A percentile compares a stretch with the other conserved stretches of the same genome.
phyloP scores from a whole-genome alignment of 2,329 filamentous ascomycete genomes.

The Sporothrix brasiliensis region DNA sequence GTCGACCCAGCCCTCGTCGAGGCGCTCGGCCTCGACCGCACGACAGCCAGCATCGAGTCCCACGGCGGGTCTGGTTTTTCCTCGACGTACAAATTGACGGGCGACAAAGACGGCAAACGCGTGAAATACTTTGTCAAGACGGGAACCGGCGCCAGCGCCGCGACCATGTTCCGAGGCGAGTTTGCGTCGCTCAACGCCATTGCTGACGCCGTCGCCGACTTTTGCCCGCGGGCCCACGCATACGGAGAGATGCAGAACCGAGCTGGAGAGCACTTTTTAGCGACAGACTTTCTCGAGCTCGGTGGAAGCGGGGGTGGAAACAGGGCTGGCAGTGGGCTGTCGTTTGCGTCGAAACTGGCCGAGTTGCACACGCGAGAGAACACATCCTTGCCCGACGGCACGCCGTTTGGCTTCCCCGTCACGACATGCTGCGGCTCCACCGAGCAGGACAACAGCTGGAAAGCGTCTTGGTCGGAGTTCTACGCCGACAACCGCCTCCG shows the following conservation, averaged over 20 bases:
- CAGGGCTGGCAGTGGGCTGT: slow-evolving; percentile 52
- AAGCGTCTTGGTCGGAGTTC: slow-evolving; percentile 78
- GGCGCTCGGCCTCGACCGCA: slow-evolving; percentile 62
- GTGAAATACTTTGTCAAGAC: slow-evolving; percentile 71
- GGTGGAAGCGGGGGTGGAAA: slow-evolving; percentile 43
- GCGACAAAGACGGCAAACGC: slow-evolving; percentile 16
- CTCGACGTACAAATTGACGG: slow-evolving; percentile 56
- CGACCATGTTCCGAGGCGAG: slow-evolving; percentile 77
- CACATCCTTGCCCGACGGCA: slow-evolving; percentile 64
- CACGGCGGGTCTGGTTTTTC: slow-evolving; percentile 70
- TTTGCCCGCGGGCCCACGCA: slow-evolving; percentile 76
- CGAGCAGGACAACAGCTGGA: slow-evolving; percentile 76
- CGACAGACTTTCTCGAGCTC: slow-evolving; percentile 80
- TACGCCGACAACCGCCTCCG: slow-evolving; percentile 76
- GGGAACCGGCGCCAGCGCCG: slow-evolving; percentile 60
- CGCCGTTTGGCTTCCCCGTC: slow-evolving; percentile 81
- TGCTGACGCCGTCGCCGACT: slow-evolving; percentile 66
- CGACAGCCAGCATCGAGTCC: slow-evolving; percentile 57
- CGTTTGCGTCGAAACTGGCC: slow-evolving; percentile 75
- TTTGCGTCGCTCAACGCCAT: slow-evolving; percentile 83
- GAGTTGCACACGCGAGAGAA: slow-evolving; percentile 69
- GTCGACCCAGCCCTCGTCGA: slow-evolving; percentile 66
- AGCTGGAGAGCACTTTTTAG: slow-evolving; percentile 59
- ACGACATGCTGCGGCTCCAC: slow-evolving; percentile 86
- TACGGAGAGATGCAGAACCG: slow-evolving; percentile 64